phyloP scores from a whole-genome alignment of 2,329 filamentous ascomycete species.

The Raffaelea ambrosiae region DNA sequence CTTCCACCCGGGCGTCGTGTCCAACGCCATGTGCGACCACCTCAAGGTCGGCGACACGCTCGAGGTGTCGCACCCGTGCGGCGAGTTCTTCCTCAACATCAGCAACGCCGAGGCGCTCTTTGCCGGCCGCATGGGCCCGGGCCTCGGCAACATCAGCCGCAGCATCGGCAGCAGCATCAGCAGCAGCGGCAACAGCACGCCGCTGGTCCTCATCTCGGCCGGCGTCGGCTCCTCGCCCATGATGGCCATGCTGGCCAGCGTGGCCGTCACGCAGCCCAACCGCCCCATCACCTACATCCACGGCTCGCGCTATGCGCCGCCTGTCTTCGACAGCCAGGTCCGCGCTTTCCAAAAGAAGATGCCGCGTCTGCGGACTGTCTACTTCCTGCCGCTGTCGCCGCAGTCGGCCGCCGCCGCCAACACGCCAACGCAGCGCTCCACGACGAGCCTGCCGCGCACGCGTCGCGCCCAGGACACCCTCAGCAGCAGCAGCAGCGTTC shows the following conservation, averaged over 20 bases:
- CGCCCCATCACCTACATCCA: conserved; percentile 52
- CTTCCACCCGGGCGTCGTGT: conserved; percentile 55
- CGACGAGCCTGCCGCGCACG: too few relatives aligned
- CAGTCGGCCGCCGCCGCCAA: background rate
- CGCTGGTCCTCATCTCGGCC: conserved; percentile 53
- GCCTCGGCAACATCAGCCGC: conserved; percentile 50
- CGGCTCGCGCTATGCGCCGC: conserved; percentile 40
- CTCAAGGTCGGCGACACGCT: conserved; percentile 54
- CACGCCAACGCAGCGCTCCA: background rate
- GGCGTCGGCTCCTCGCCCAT: conserved; percentile 54
- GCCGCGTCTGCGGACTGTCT: conserved; percentile 30
- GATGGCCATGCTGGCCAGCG: conserved; percentile 50
- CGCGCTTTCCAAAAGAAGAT: conserved; percentile 28
- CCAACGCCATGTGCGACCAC: conserved; percentile 58
- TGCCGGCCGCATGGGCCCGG: conserved; percentile 31
- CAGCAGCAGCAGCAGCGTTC: background rate
- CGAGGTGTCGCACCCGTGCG: conserved; percentile 57
- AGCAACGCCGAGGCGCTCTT: conserved; percentile 16
- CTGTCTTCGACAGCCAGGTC: conserved; percentile 46
- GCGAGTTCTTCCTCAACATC: conserved; percentile 50
- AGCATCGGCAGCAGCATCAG: conserved; percentile 1
- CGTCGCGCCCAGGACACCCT: background rate
- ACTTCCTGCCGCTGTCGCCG: conserved; percentile 23
- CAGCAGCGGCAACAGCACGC: conserved; percentile 23
- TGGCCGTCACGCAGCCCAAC: conserved; percentile 33